Evolutionary conservation across 2,329 filamentous ascomycete genomes (phyloP).

Genomic region (Aurifilum marmelostoma): DNA sequence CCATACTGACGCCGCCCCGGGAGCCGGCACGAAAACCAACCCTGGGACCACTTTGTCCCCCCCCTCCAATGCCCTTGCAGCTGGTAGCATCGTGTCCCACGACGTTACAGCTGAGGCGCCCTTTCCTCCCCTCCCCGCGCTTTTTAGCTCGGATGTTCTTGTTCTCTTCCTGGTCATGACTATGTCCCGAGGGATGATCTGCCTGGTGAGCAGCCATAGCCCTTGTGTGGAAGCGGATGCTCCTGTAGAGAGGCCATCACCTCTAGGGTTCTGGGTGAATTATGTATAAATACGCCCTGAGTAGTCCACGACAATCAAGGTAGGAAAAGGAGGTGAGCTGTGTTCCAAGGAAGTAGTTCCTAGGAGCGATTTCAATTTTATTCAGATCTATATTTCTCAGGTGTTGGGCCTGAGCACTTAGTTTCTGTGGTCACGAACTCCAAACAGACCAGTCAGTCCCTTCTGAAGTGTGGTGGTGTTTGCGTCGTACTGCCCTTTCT

Average conservation of each 20-base stretch:
- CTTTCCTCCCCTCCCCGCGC: neutral
- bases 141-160: conserved; percentile 2
- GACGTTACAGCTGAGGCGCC: neutral
- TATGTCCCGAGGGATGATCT: neutral
- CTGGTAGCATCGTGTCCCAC: conserved; percentile 15
- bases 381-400: neutral
- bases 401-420: neutral
- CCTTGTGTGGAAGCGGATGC: neutral
- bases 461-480: neutral
- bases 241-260: neutral
- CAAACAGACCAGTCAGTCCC: neutral
- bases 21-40: conserved; percentile 2
- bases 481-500: neutral
- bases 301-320: neutral
- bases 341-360: neutral
- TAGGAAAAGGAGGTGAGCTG: neutral
- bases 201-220: neutral
- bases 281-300: conserved; percentile 1
- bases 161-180: neutral
- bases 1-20: neutral
- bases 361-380: no score
- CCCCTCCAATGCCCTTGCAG: neutral
- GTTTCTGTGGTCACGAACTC: neutral
- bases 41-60: neutral
- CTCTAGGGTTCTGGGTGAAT: neutral